Conservation (phyloP, 1,139 yeast species). For the Pichia norvegensis region DNA sequence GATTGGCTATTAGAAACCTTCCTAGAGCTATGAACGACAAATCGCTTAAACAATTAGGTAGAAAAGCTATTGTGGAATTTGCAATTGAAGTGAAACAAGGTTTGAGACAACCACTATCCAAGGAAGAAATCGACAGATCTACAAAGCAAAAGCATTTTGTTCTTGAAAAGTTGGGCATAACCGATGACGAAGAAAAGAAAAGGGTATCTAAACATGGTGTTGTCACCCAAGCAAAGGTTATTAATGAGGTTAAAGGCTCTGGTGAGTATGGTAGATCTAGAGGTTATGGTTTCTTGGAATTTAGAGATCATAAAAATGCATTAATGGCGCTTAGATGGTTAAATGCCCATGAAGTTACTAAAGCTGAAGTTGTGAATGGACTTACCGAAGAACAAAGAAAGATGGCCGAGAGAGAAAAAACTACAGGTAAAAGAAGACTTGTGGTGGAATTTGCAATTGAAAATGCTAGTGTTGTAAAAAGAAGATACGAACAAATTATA, state of each 20-base stretch:
- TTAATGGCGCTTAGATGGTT: constrained; percentile 96
- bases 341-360: constrained; percentile 81
- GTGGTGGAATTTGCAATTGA: constrained; percentile 96
- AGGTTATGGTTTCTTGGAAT: constrained; percentile 95
- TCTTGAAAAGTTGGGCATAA: constrained; percentile 30
- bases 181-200: constrained; percentile 48
- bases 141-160: constrained; percentile 44
- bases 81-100: constrained; percentile 83
- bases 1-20: constrained; percentile 87
- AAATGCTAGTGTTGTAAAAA: constrained; percentile 85
- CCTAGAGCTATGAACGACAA: constrained; percentile 90
- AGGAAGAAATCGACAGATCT: constrained; percentile 83
- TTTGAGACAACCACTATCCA: constrained; percentile 74
- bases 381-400: constrained; percentile 62
- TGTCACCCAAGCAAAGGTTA: constrained; percentile 86
- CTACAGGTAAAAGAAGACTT: constrained; percentile 56
- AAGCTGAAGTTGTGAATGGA: constrained; percentile 65
- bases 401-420: constrained; percentile 42
- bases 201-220: constrained; percentile 72
- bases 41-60: constrained; percentile 82
- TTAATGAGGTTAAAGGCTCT: constrained; percentile 83
- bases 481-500: constrained; percentile 68
- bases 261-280: constrained; percentile 87
- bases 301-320: constrained; percentile 86
- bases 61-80: constrained; percentile 91